phyloP scores from a whole-genome alignment of 129 eudicot genomes.

The Lonicera japonica region DNA sequence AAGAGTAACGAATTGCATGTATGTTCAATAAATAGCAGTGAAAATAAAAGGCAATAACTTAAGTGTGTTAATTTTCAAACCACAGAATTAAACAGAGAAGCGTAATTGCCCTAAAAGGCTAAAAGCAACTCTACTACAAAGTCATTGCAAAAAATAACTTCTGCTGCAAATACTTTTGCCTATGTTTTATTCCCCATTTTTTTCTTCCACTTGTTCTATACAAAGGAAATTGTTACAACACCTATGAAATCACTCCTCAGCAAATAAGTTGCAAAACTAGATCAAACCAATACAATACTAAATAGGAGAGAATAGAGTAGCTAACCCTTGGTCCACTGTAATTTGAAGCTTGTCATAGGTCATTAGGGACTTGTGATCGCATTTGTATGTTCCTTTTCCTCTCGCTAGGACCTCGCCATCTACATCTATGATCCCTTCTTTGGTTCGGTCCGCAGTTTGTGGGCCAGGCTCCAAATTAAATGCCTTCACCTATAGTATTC shows the following conservation, averaged over 20 bases:
- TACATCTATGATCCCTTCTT: constrained; percentile 80
- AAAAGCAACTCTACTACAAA: not conserved
- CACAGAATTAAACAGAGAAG: not conserved
- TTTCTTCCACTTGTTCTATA: not conserved
- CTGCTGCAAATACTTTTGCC: not conserved
- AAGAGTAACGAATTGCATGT: too few species aligned
- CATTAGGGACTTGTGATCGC: constrained; percentile 55
- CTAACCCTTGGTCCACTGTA: constrained; percentile 77
- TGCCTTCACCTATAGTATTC: constrained; percentile 85
- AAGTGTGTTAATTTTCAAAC: not conserved
- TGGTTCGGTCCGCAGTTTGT: constrained; percentile 35
- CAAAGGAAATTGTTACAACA: not conserved
- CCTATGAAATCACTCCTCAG: not conserved
- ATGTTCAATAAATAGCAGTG: too few species aligned
- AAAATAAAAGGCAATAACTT: too few species aligned
- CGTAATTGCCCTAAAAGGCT: not conserved
- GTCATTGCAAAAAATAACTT: not conserved
- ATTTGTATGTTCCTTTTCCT: constrained; percentile 83
- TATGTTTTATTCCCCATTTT: not conserved
- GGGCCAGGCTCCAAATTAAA: constrained; percentile 76
- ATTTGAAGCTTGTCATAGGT: constrained; percentile 59
- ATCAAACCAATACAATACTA: constrained; percentile 12
- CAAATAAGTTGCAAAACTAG: not conserved
- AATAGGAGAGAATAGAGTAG: constrained; percentile 68
- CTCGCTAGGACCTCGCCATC: constrained; percentile 96